Evolutionary conservation across 23 red algal genomes (phyloP).

Genomic region (Chondrus crispus): DNA sequence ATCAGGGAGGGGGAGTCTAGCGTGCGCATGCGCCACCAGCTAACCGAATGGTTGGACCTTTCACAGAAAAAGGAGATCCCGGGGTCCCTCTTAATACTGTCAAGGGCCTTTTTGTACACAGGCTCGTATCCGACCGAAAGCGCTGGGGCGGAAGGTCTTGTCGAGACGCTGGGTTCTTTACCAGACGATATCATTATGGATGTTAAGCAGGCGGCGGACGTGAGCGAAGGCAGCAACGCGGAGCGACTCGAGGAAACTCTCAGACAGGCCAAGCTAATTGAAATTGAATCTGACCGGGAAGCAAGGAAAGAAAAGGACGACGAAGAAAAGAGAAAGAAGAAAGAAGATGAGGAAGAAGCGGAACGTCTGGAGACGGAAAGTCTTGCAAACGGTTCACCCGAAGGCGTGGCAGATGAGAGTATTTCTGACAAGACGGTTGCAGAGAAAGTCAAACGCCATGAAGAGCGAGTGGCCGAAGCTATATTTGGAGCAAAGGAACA

Average conservation of each 20-base stretch:
- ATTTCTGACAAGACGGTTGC: constrained; percentile 46
- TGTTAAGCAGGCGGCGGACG: constrained; percentile 67
- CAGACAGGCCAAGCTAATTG: constrained; percentile 81
- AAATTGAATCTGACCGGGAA: constrained; percentile 77
- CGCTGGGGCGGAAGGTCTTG: constrained; percentile 35
- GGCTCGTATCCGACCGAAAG: neutral
- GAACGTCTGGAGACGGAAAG: neutral
- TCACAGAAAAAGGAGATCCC: constrained; percentile 94
- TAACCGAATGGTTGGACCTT: constrained; percentile 92
- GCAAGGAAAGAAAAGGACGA: constrained; percentile 66
- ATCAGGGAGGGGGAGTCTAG: constrained; percentile 69
- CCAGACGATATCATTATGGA: constrained; percentile 90
- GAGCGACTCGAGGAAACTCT: constrained; percentile 90
- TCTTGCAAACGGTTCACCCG: neutral
- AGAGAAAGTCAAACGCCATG: constrained; percentile 29
- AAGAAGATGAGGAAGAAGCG: constrained; percentile 47
- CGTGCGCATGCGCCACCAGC: constrained; percentile 55
- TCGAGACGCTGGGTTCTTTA: constrained; percentile 79
- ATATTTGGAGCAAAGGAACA: neutral
- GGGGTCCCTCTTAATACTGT: constrained; percentile 86
- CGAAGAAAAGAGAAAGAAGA: constrained; percentile 61
- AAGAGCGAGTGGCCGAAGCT: constrained; percentile 1
- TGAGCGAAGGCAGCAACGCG: constrained; percentile 44
- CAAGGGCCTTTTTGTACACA: constrained; percentile 89
- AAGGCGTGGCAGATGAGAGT: constrained; percentile 30